phyloP scores from a whole-genome alignment of 2,329 filamentous ascomycete species.

The Colletotrichum incanum region DNA sequence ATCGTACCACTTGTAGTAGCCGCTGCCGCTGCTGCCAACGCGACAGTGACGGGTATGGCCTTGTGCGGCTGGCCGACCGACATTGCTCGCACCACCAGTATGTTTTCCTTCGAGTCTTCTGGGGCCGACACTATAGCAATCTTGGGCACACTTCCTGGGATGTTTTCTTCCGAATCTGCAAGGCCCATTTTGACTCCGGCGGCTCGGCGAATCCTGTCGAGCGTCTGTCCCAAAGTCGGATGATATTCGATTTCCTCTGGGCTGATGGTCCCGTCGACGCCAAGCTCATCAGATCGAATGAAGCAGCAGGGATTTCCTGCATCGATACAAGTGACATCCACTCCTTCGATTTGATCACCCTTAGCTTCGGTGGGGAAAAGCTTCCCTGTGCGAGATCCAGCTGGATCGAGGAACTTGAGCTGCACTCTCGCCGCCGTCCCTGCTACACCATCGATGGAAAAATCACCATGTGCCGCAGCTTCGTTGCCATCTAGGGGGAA shows the following conservation, averaged over 20 bases:
- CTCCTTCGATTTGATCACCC: constrained; percentile 65
- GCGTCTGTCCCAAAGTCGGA: constrained; percentile 57
- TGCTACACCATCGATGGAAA: constrained; percentile 75
- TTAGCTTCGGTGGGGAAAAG: constrained; percentile 72
- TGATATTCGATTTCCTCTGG: constrained; percentile 69
- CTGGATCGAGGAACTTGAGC: constrained; percentile 74
- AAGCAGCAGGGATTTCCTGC: constrained; percentile 77
- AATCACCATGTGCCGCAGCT: constrained; percentile 66
- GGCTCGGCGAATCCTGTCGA: constrained; percentile 71
- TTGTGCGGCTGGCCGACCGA: constrained; percentile 71
- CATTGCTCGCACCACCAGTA: constrained; percentile 61
- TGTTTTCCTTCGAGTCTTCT: constrained; percentile 51
- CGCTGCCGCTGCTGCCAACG: constrained; percentile 64
- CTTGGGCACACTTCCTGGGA: constrained; percentile 74
- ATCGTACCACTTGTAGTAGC: constrained; percentile 61
- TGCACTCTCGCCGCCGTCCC: constrained; percentile 71
- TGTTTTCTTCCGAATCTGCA: constrained; percentile 53
- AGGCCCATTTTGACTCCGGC: constrained; percentile 76
- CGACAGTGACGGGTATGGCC: constrained; percentile 70
- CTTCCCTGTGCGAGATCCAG: constrained; percentile 75
- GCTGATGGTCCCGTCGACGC: constrained; percentile 64
- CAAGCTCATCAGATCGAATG: constrained; percentile 68
- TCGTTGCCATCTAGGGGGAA: constrained; percentile 68
- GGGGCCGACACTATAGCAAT: constrained; percentile 69
- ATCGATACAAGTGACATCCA: constrained; percentile 72